A percentile compares a stretch with the other conserved stretches of the same genome.
Evolutionary conservation across 345 rosid species (phyloP).

Genomic region (Noccaea bulbosa): DNA sequence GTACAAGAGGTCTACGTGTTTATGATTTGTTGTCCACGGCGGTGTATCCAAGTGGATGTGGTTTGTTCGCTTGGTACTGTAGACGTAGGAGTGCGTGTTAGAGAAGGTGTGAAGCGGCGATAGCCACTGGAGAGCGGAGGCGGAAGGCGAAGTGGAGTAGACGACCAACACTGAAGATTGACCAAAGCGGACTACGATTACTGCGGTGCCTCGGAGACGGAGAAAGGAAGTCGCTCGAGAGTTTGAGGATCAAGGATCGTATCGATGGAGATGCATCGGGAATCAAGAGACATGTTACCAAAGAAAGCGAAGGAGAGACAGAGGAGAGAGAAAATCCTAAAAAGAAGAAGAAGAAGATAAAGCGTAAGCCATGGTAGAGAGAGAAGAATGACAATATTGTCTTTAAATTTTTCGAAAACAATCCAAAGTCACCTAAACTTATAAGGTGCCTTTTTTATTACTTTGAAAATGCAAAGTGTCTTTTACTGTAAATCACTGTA

Average conservation of each 20-base stretch:
- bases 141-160: slow-evolving; percentile 66
- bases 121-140: slow-evolving; percentile 95
- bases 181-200: slow-evolving; percentile 52
- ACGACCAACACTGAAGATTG: slow-evolving; percentile 51
- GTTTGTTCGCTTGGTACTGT: slow-evolving; percentile 86
- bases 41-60: too few species aligned
- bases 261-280: slow-evolving; percentile 63
- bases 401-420: too few species aligned
- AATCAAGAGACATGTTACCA: slow-evolving; percentile 67
- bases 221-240: slow-evolving; percentile 51
- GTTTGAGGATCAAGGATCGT: slow-evolving; percentile 54
- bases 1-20: too few species aligned
- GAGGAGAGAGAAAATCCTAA: slow-evolving; percentile 42
- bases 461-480: too few species aligned
- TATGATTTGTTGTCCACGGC: too few species aligned
- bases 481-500: too few species aligned
- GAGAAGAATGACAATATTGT: too few species aligned
- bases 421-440: too few species aligned
- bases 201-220: slow-evolving; percentile 57
- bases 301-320: slow-evolving; percentile 52
- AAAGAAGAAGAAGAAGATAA: too few species aligned
- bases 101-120: slow-evolving; percentile 74
- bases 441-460: too few species aligned
- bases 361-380: too few species aligned
- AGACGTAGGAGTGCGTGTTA: slow-evolving; percentile 69